Base-by-base conservation (phyloP, 2,329 filamentous ascomycete genomes). In the Trichoderma semiorbis region DNA sequence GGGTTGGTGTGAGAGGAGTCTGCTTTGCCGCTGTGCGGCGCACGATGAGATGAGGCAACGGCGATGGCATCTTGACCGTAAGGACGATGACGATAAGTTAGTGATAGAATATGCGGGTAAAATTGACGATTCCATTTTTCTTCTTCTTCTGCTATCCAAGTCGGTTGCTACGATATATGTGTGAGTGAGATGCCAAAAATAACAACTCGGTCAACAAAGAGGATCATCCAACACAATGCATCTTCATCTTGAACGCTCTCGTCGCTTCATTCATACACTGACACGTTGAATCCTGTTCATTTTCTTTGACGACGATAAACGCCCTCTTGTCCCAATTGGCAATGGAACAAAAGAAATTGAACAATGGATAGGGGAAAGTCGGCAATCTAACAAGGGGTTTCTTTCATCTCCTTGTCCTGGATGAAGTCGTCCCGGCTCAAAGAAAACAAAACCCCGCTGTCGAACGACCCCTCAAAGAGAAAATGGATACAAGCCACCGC, bases 401-500 rank as follows among this genome's bases (percentile, higher is more conserved):
- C 36, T 24, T 12, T 24, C 24, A 12, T 24, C 28, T n/a, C 5
- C 21, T 28, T n/a, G 36, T 34, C 16, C 32, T 58, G 21, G 32
- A 50, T 50, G 11, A 60, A n/a, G 21, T 18, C 28, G 65, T 61
- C n/a, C n/a, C 57, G 43, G 57, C n/a, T 62, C 36, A 61, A 69
- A 60, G 30, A 62, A 47, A 69, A 12, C 5, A 21, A 50, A 26
- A 50, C 67, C 57, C 67, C 67, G 39, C 67, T 24, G 36, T 62
- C 43, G 39, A 69, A 69, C 57, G 24, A 53, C 30, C 67, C 55
- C 57, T 69, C 57, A 69, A 62, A 62, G 36, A 53, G 39, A 16
- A 12, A n/a, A 34, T 34, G 30, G 53, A 39, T 39, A 69, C 47
- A 62, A 53, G 39, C 57, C 57, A 69, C 21, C 39, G 39, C 55